phyloP scores from a whole-genome alignment of 2,329 filamentous ascomycete genomes.

The Arthrobotrys sinensis region DNA sequence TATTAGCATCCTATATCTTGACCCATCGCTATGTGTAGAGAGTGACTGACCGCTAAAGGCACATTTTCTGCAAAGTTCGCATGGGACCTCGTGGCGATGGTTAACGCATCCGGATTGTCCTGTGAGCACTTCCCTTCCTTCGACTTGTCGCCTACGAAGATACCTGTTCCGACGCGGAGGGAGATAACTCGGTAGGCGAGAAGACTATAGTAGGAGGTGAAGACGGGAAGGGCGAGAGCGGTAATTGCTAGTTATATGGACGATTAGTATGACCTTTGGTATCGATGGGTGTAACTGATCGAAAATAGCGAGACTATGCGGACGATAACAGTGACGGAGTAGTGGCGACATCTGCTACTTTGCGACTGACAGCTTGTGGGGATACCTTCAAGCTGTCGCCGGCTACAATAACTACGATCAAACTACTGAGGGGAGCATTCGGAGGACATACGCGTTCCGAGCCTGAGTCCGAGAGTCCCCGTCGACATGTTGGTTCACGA shows the following conservation, averaged over 20 bases:
- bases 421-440: neutral
- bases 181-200: slow-evolving; percentile 56
- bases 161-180: slow-evolving; percentile 35
- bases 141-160: slow-evolving; percentile 42
- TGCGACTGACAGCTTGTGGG: too few relatives aligned
- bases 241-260: slow-evolving; percentile 32
- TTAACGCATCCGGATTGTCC: slow-evolving; percentile 36
- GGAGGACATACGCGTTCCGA: slow-evolving; percentile 48
- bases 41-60: slow-evolving; percentile 42
- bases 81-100: slow-evolving; percentile 37
- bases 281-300: too few relatives aligned
- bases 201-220: slow-evolving; percentile 44
- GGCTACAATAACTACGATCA: neutral
- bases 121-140: slow-evolving; percentile 32
- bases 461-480: slow-evolving; percentile 46
- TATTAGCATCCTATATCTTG: too few relatives aligned
- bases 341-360: too few relatives aligned
- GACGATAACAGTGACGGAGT: too few relatives aligned
- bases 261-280: too few relatives aligned
- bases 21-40: neutral
- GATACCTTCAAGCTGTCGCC: too few relatives aligned
- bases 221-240: slow-evolving; percentile 44
- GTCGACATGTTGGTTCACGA: slow-evolving; percentile 41
- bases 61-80: slow-evolving; percentile 55
- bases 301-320: too few relatives aligned